Percentiles rank a stretch among this genome's conserved stretches.
phyloP scores from a whole-genome alignment of 169 alveolate genomes.

The Plasmodium gallinaceum region DNA sequence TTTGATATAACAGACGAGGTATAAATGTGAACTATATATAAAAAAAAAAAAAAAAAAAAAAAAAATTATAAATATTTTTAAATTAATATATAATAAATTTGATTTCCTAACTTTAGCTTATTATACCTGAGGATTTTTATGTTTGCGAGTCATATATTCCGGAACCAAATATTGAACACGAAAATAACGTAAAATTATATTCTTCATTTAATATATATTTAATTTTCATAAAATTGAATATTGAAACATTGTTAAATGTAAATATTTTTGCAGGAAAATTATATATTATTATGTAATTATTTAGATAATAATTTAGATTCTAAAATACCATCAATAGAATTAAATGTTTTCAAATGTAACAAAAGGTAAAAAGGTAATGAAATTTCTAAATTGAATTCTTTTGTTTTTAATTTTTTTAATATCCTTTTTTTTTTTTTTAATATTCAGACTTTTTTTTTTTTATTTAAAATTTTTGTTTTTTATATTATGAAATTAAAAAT shows the following conservation, averaged over 20 bases:
- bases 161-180: conserved; percentile 41
- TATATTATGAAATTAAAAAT: conserved; percentile 3
- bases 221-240: neutral
- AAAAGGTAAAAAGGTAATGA: conserved; percentile 7
- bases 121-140: conserved; percentile 68
- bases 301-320: conserved; percentile 56
- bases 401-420: neutral
- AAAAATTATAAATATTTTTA: neutral
- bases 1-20: conserved; percentile 63
- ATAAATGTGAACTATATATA: neutral
- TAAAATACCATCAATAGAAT: conserved; percentile 50
- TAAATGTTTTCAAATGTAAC: conserved; percentile 38
- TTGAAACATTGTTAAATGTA: too few species aligned
- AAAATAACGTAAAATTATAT: conserved; percentile 51
- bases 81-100: neutral
- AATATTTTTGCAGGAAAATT: conserved; percentile 51
- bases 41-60: neutral
- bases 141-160: conserved; percentile 60
- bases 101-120: conserved; percentile 18
- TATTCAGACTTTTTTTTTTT: too few species aligned
- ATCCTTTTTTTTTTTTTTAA: too few species aligned
- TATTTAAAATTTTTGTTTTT: neutral
- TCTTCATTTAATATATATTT: neutral
- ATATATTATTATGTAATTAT: conserved; percentile 21
- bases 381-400: neutral